Conservation (phyloP, 1,284 basidiomycete genomes). For the Leccinum laetum region DNA sequence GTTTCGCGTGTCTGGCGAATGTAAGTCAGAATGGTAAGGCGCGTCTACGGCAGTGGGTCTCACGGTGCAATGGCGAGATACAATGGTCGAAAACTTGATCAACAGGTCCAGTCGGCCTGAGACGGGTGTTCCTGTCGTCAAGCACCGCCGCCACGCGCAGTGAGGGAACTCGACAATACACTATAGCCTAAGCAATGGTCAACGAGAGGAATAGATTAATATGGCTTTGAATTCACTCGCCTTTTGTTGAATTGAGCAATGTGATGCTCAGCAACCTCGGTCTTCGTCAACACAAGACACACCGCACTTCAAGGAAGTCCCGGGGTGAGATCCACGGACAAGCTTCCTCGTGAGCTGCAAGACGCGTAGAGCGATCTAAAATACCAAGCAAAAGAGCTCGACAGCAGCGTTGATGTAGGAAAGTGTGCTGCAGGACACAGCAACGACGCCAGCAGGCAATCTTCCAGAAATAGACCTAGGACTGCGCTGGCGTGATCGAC, state of each 20-base stretch:
- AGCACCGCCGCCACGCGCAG: slow-evolving; percentile 54
- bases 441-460: slow-evolving; percentile 55
- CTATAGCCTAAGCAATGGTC: slow-evolving; percentile 8
- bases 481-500: too few relatives aligned
- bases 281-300: slow-evolving; percentile 41
- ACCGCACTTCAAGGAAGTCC: slow-evolving; percentile 52
- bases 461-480: slow-evolving; percentile 59
- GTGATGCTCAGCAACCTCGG: slow-evolving; percentile 34
- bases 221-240: slow-evolving; percentile 22
- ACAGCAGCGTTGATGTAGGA: slow-evolving; percentile 47
- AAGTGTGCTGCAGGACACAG: slow-evolving; percentile 41
- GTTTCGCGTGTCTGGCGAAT: slow-evolving; percentile 33
- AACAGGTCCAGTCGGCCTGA: slow-evolving; percentile 59
- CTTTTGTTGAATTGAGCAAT: slow-evolving; percentile 39
- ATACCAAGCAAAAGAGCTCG: slow-evolving; percentile 51
- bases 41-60: slow-evolving; percentile 47
- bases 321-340: slow-evolving; percentile 28
- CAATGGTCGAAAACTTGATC: slow-evolving; percentile 38
- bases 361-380: slow-evolving; percentile 60
- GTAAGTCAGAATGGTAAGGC: slow-evolving; percentile 53
- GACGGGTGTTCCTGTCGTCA: slow-evolving; percentile 47
- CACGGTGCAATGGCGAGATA: slow-evolving; percentile 35
- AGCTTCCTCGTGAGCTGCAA: slow-evolving; percentile 38
- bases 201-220: slow-evolving; percentile 4
- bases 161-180: slow-evolving; percentile 20